These are phyloP conservation scores for Dissophora ornata DNA, from an alignment of 192 early-diverging fungal species.

Conservation along the genomic window DNA sequence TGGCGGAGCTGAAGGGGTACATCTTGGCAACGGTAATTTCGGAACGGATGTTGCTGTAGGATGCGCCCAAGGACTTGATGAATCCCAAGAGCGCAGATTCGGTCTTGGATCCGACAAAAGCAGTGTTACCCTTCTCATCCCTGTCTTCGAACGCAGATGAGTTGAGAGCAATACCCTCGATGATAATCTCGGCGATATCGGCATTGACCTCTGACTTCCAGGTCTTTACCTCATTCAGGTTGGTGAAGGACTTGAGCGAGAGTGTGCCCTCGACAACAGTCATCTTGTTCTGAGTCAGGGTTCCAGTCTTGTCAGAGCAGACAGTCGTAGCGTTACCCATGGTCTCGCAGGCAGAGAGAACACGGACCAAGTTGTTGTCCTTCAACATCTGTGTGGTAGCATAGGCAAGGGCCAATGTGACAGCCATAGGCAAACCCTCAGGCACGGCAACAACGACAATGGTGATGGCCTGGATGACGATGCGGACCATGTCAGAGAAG, in stretches of 20 bases:
- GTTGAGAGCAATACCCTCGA: slow-evolving; percentile 76
- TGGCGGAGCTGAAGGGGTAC: slow-evolving; percentile 89
- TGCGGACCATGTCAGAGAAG: slow-evolving; percentile 70
- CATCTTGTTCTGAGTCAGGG: slow-evolving; percentile 88
- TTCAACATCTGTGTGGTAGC: slow-evolving; percentile 86
- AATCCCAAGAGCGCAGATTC: slow-evolving; percentile 82
- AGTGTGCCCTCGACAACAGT: slow-evolving; percentile 75
- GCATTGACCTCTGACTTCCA: slow-evolving; percentile 62
- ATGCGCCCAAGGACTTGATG: slow-evolving; percentile 69
- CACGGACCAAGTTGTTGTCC: slow-evolving; percentile 84
- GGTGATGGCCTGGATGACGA: slow-evolving; percentile 85
- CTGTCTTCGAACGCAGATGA: slow-evolving; percentile 81
- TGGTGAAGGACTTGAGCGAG: slow-evolving; percentile 59
- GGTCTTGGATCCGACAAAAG: slow-evolving; percentile 84
- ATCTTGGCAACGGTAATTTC: slow-evolving; percentile 69
- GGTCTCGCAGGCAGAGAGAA: slow-evolving; percentile 83
- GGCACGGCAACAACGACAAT: slow-evolving; percentile 88
- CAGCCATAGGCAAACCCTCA: slow-evolving; percentile 89
- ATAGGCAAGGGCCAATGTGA: slow-evolving; percentile 85
- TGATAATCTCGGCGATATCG: slow-evolving; percentile 56
- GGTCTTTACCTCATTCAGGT: slow-evolving; percentile 52
- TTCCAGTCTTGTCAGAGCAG: slow-evolving; percentile 92
- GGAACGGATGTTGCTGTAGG: slow-evolving; percentile 67
- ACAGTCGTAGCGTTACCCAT: slow-evolving; percentile 87
- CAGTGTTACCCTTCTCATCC: slow-evolving; percentile 68